phyloP scores from a whole-genome alignment of 2,329 filamentous ascomycete genomes.

The Trichoderma guizhouense region DNA sequence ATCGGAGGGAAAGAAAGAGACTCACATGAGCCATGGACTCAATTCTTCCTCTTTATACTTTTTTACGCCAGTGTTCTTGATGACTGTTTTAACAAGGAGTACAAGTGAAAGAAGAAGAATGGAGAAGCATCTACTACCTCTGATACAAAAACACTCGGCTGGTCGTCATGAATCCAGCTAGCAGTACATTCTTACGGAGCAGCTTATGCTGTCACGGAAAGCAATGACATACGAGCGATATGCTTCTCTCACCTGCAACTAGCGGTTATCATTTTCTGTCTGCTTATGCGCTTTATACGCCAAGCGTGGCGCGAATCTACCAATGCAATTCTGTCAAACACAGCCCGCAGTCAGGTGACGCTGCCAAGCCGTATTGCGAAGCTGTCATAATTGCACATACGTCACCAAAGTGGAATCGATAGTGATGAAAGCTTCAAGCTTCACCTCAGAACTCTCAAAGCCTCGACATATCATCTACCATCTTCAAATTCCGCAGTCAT shows the following conservation, averaged over 20 bases:
- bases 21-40: neutral
- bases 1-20: neutral
- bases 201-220: neutral
- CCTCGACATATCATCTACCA: neutral
- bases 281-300: neutral
- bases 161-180: neutral
- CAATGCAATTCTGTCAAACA: neutral
- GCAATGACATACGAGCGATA: neutral
- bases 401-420: neutral
- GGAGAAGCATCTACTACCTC: neutral
- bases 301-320: neutral
- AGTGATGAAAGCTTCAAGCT: neutral
- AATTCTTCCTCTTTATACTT: neutral
- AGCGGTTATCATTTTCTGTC: neutral
- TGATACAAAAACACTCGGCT: neutral
- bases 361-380: neutral
- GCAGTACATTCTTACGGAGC: neutral
- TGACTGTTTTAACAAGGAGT: neutral
- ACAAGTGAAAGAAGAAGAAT: no score
- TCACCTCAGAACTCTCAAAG: neutral
- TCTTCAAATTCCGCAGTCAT: neutral
- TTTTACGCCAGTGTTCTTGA: neutral
- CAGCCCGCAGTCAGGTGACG: neutral
- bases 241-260: neutral
- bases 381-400: neutral